These are phyloP conservation scores for Oidiodendron maius DNA, from an alignment of 495 filamentous ascomycete genomes.

Conservation along the genomic window DNA sequence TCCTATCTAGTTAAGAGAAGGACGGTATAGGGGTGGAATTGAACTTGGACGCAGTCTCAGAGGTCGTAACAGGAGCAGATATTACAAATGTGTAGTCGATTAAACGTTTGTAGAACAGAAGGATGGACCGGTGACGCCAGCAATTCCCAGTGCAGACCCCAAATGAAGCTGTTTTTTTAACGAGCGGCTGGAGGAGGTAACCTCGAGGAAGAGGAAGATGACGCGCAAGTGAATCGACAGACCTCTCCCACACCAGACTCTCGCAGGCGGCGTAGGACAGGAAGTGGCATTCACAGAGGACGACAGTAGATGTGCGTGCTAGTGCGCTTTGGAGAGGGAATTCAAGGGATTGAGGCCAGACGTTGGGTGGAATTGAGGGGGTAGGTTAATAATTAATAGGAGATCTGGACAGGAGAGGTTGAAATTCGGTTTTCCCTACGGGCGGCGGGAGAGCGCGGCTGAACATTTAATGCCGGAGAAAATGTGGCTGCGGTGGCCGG, in stretches of 20 bases:
- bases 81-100: too few relatives aligned
- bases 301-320: too few relatives aligned
- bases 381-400: too few relatives aligned
- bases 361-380: too few relatives aligned
- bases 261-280: constrained; percentile 3
- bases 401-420: too few relatives aligned
- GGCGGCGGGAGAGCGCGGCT: too few relatives aligned
- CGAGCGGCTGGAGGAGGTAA: constrained; percentile 33
- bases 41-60: constrained; percentile 12
- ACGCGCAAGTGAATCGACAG: constrained; percentile 12
- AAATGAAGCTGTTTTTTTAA: constrained; percentile 10
- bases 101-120: too few relatives aligned
- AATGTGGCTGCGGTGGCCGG: constrained; percentile 9
- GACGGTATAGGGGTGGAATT: constrained; percentile 7
- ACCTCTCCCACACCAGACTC: constrained; percentile 12
- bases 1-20: too few relatives aligned
- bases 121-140: not conserved
- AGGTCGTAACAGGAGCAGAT: constrained; percentile 13
- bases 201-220: constrained; percentile 31
- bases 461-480: too few relatives aligned
- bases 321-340: too few relatives aligned
- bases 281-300: constrained; percentile 7
- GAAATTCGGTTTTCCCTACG: too few relatives aligned
- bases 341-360: too few relatives aligned
- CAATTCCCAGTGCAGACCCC: constrained; percentile 8